Evolutionary conservation across 306 rosid genomes (phyloP), one percentile per base, ranked within the genome.

Genomic region (Adenanthera pavonina): DNA sequence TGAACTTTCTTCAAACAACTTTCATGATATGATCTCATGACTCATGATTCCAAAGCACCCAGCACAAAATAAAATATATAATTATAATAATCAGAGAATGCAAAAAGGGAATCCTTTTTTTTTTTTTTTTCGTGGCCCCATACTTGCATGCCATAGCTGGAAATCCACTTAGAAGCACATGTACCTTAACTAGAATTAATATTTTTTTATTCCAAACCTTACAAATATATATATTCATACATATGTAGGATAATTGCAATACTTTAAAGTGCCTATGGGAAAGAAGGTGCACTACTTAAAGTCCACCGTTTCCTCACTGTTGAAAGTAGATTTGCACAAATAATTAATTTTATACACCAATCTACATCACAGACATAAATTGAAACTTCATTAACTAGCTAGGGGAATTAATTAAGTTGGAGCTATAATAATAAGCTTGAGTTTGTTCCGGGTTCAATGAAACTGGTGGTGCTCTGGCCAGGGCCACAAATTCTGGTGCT

Each of bases 401-500:
- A 35, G 47, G 40, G 52, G 35, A 33, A 80, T 38, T 16, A 66
- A 72, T 60, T 61, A 61, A 15, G 76, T 25, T 80, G 69, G 71
- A 71, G 35, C 54, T 64, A n/a, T 16, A 59, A 25, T 20, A 25
- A 30, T 11, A 80, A 34, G 74, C 48, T 82, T 14, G 72, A 52
- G 54, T 51, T 83, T 69, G 72, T n/a, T 68, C 35, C 10, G 51
- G 38, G 13, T 56, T 91, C 83, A 90, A 79, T 82, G 89, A 79
- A 91, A 93, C 14, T 67, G 91, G 38, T 86, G 88, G 76, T 89
- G 92, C 77, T 93, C 92, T 33, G 97, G 90, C 97, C 97, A 95
- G 40, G 94, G 90, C 97, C 97, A 95, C 75, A 86, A 91, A 79
- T 86, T 87, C 47, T 91, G 94, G 56, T 90, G 94, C 60, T 90